phyloP scores from a whole-genome alignment of 1,284 basidiomycete species.

The Sporisorium sorghi region DNA sequence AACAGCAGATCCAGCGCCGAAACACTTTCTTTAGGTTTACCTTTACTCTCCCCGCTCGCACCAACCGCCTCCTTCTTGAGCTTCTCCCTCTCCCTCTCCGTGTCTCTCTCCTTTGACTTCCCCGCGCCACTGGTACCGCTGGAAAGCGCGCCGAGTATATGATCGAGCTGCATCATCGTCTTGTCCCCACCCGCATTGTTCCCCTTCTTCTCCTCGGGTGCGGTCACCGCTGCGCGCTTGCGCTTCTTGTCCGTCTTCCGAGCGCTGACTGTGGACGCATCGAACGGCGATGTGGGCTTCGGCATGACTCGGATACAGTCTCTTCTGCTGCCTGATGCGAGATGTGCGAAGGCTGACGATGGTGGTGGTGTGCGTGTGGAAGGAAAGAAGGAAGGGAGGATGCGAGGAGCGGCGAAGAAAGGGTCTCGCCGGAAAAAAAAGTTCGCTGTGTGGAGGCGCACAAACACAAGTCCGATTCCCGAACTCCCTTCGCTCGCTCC shows the following conservation, averaged over 20 bases:
- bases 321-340: neutral
- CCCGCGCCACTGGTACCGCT: neutral
- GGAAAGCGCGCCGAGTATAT: constrained; percentile 3
- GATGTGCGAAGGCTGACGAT: neutral
- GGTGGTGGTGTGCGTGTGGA: neutral
- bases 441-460: constrained; percentile 5
- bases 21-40: neutral
- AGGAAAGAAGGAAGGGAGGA: neutral
- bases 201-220: no score
- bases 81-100: constrained; percentile 8
- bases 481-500: neutral
- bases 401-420: neutral
- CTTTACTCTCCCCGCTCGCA: neutral
- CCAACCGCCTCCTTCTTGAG: neutral
- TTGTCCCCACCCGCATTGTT: no score
- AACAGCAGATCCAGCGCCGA: constrained; percentile 14
- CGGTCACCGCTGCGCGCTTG: neutral
- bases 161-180: constrained; percentile 13
- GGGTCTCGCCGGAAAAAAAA: constrained; percentile 2
- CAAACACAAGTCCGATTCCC: constrained; percentile 1
- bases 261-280: no score
- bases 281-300: neutral
- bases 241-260: constrained; percentile 18
- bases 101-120: constrained; percentile 1
- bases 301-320: no score